Percentiles rank a stretch among this genome's conserved stretches.
Evolutionary conservation across 2,329 filamentous ascomycete species (phyloP).

Genomic region (Botrytis pseudocinerea): DNA sequence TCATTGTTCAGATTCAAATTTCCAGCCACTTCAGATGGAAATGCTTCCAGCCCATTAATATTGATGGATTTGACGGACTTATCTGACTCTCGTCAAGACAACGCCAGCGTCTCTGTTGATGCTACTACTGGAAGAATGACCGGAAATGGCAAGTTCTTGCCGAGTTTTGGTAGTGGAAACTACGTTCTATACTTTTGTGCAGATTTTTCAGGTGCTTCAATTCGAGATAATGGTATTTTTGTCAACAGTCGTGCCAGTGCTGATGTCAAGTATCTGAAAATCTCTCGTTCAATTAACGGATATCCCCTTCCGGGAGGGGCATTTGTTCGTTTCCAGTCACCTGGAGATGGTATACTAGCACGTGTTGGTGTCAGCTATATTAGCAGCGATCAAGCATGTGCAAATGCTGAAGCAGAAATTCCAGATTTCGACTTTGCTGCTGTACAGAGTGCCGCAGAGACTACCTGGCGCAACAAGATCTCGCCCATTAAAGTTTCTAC

Average conservation of each 20-base stretch:
- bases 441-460: constrained; percentile 53
- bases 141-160: constrained; percentile 59
- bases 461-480: constrained; percentile 62
- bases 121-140: constrained; percentile 58
- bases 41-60: constrained; percentile 53
- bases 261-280: constrained; percentile 49
- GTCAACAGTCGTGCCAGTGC: constrained; percentile 56
- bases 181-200: constrained; percentile 66
- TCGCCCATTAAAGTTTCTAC: constrained; percentile 55
- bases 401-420: constrained; percentile 67
- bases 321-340: constrained; percentile 59
- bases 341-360: constrained; percentile 54
- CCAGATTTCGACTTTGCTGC: constrained; percentile 64
- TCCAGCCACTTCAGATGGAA: constrained; percentile 44
- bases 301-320: constrained; percentile 60
- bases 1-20: constrained; percentile 68
- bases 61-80: constrained; percentile 67
- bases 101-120: constrained; percentile 58
- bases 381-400: constrained; percentile 64
- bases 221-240: constrained; percentile 64
- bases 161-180: constrained; percentile 64
- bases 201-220: constrained; percentile 60
- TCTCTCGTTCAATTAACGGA: constrained; percentile 54
- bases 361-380: constrained; percentile 72
- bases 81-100: constrained; percentile 56